phyloP scores from a whole-genome alignment of 345 rosid genomes.

The Corchorus capsularis region DNA sequence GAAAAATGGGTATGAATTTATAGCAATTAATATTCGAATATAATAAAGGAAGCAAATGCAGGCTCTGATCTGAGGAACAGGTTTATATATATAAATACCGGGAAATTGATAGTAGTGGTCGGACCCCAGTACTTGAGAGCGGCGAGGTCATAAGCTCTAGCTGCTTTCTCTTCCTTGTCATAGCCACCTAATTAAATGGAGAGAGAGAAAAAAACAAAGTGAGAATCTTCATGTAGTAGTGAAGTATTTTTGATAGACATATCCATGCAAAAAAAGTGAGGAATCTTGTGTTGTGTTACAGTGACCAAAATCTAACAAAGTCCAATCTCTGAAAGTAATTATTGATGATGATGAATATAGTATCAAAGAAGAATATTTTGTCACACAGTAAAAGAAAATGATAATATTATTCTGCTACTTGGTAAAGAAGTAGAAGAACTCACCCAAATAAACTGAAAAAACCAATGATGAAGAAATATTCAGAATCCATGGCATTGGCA shows the following conservation, averaged over 20 bases:
- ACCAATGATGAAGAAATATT: conserved; percentile 33
- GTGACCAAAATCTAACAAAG: conserved; percentile 19
- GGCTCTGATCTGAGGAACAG: background rate
- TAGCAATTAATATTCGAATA: background rate
- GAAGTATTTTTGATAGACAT: background rate
- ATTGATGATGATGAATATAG: conserved; percentile 15
- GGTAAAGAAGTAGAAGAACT: conserved; percentile 28
- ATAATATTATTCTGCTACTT: conserved; percentile 13
- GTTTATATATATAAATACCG: conserved; percentile 32
- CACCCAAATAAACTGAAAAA: conserved; percentile 79
- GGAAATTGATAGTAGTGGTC: conserved; percentile 86
- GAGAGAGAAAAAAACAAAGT: background rate
- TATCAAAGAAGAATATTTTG: conserved; percentile 8
- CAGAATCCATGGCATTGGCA: conserved; percentile 40
- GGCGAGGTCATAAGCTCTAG: conserved; percentile 94
- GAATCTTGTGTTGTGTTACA: conserved; percentile 14
- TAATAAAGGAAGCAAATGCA: background rate
- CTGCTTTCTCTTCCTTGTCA: conserved; percentile 94
- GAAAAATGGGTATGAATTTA: background rate
- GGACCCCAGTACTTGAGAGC: conserved; percentile 99
- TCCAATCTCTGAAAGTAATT: background rate
- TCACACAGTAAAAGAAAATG: conserved; percentile 31
- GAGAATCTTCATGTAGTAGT: background rate
- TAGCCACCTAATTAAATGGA: conserved; percentile 62
- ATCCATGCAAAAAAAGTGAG: conserved; percentile 18